phyloP scores from a whole-genome alignment of 176 grass and related monocot species.

The Carex myosuroides region DNA sequence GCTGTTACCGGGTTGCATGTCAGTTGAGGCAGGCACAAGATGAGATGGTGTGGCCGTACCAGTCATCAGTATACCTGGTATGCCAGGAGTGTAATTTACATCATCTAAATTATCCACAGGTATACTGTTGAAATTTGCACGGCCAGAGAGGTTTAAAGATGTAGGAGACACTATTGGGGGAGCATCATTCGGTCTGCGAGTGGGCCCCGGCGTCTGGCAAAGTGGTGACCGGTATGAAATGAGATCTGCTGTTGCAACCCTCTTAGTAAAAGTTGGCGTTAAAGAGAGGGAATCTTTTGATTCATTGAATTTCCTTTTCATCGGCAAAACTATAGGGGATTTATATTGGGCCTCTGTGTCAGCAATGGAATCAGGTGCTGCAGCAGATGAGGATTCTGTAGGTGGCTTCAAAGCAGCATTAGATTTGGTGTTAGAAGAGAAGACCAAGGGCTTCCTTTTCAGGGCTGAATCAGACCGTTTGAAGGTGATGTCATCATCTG shows the following conservation, averaged over 20 bases:
- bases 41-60: neutral
- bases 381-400: conserved; percentile 24
- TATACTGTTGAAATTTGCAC: conserved; percentile 52
- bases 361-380: conserved; percentile 29
- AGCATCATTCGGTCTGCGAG: conserved; percentile 36
- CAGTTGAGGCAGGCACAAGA: conserved; percentile 13
- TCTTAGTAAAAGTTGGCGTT: conserved; percentile 37
- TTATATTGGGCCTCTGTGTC: conserved; percentile 29
- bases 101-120: conserved; percentile 56
- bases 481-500: conserved; percentile 32
- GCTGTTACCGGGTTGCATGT: conserved; percentile 50
- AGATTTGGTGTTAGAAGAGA: conserved; percentile 42
- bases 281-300: conserved; percentile 39
- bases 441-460: conserved; percentile 67
- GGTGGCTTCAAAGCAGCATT: conserved; percentile 26
- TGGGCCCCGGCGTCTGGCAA: conserved; percentile 63
- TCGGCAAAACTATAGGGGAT: conserved; percentile 64
- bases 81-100: conserved; percentile 55
- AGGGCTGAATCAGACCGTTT: conserved; percentile 42
- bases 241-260: conserved; percentile 40
- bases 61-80: conserved; percentile 12
- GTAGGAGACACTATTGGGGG: conserved; percentile 46
- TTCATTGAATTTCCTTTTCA: conserved; percentile 78
- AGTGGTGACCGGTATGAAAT: conserved; percentile 43
- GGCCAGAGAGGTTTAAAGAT: conserved; percentile 35